A percentile compares a stretch with the other conserved stretches of the same genome.
Conservation (phyloP, 2,329 filamentous ascomycete genomes). For the Aureobasidium sp. region DNA sequence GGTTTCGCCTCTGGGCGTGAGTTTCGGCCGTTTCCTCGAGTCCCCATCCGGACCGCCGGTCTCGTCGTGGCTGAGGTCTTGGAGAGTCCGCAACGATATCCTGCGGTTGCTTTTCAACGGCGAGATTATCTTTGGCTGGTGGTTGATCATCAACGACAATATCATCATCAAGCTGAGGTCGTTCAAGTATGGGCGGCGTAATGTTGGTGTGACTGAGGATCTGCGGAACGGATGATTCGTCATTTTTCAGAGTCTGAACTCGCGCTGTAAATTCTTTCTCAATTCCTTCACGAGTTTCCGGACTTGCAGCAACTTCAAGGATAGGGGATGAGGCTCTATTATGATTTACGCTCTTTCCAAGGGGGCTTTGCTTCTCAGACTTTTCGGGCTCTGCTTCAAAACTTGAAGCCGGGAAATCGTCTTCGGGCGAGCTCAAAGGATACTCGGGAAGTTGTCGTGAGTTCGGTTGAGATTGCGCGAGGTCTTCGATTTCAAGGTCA, state of each 20-base stretch:
- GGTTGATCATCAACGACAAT: background rate
- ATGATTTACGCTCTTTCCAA: background rate
- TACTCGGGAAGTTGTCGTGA: conserved; percentile 8
- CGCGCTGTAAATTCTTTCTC: background rate
- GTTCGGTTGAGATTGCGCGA: background rate
- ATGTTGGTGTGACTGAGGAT: background rate
- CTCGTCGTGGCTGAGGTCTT: background rate
- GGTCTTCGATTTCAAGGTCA: background rate
- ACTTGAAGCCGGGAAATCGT: background rate
- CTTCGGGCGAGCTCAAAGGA: background rate
- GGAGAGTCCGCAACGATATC: background rate
- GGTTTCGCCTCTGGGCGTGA: background rate
- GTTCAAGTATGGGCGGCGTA: background rate
- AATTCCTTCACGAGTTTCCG: background rate
- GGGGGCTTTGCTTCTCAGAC: background rate
- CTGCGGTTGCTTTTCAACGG: background rate
- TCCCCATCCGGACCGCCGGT: background rate
- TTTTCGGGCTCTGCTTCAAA: background rate
- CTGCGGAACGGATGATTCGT: too few species aligned
- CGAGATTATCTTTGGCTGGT: background rate
- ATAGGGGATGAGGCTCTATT: background rate
- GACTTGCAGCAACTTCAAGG: background rate
- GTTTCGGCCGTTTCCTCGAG: background rate
- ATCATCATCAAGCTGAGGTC: background rate
- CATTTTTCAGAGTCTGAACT: background rate